Evolutionary conservation across 31 red algal genomes (phyloP).

Genomic region (Endocladia muricata): DNA sequence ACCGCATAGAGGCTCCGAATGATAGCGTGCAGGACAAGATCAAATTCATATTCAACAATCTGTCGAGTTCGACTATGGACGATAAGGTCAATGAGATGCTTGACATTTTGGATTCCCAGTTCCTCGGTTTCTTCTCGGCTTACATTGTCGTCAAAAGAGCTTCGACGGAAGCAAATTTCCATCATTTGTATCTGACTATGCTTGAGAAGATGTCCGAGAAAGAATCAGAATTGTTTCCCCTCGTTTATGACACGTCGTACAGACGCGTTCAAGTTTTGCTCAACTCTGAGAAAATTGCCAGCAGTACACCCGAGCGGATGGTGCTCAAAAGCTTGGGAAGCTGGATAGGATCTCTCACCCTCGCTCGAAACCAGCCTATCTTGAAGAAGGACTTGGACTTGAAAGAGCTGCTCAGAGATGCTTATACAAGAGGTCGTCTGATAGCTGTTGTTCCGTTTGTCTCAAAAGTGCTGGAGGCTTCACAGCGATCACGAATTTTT

Average conservation of each 20-base stretch:
- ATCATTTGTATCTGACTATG: constrained; percentile 76
- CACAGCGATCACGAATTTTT: constrained; percentile 64
- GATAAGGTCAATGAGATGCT: constrained; percentile 80
- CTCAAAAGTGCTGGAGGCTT: constrained; percentile 82
- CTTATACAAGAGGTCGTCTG: constrained; percentile 75
- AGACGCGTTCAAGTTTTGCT: constrained; percentile 80
- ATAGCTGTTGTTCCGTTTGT: constrained; percentile 92
- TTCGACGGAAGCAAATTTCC: constrained; percentile 85
- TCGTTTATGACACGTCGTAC: constrained; percentile 76
- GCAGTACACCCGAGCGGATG: constrained; percentile 61
- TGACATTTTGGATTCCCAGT: constrained; percentile 28
- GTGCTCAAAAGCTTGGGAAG: constrained; percentile 88
- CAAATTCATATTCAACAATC: constrained; percentile 98
- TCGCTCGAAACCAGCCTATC: constrained; percentile 87
- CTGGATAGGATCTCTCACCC: constrained; percentile 86
- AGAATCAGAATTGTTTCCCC: constrained; percentile 42
- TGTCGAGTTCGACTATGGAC: constrained; percentile 72
- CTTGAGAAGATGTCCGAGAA: constrained; percentile 47
- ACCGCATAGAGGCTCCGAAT: constrained; percentile 54
- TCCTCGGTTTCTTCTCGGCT: constrained; percentile 65
- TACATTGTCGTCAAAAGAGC: constrained; percentile 95
- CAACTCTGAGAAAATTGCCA: constrained; percentile 57
- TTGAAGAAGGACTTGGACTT: constrained; percentile 71
- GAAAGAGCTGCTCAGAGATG: constrained; percentile 77
- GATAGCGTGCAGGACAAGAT: constrained; percentile 86